These are phyloP conservation scores for Colletotrichum coccodes DNA, from an alignment of 2,329 filamentous ascomycete genomes.

Conservation along the genomic window DNA sequence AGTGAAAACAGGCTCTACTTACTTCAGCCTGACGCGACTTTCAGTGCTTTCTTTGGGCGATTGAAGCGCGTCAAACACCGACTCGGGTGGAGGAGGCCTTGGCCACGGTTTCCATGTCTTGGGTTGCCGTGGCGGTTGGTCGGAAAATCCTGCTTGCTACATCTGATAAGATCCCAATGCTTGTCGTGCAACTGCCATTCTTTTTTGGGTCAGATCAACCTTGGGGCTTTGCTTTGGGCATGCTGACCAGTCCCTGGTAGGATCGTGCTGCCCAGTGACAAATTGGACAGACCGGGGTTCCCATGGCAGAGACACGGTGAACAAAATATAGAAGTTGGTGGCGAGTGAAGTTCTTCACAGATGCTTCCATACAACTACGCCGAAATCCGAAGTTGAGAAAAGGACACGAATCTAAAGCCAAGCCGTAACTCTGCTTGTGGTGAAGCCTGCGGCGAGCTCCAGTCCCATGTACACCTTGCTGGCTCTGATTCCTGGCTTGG, in stretches of 20 bases:
- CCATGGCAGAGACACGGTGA: not conserved
- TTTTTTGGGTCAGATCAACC: not conserved
- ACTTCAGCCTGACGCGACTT: not conserved
- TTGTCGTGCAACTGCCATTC: not conserved
- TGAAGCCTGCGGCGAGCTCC: too few species aligned
- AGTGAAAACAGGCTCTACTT: not conserved
- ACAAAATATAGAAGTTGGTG: not conserved
- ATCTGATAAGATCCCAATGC: not conserved
- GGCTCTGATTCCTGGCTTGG: too few species aligned
- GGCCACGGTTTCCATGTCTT: not conserved
- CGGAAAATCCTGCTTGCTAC: not conserved
- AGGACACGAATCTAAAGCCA: too few species aligned
- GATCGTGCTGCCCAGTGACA: not conserved
- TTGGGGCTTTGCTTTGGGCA: not conserved
- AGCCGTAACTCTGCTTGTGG: too few species aligned
- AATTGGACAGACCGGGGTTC: not conserved
- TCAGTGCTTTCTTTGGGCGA: not conserved
- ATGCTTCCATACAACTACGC: too few species aligned
- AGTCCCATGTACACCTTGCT: too few species aligned
- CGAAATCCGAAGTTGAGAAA: too few species aligned
- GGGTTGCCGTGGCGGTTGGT: not conserved
- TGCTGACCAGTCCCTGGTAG: too few species aligned
- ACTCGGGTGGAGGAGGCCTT: not conserved
- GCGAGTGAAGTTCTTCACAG: too few species aligned
- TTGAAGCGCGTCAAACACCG: not conserved